phyloP scores from a whole-genome alignment of 805 yeast species.

The Cyberlindnera nakhonratchasimensis region DNA sequence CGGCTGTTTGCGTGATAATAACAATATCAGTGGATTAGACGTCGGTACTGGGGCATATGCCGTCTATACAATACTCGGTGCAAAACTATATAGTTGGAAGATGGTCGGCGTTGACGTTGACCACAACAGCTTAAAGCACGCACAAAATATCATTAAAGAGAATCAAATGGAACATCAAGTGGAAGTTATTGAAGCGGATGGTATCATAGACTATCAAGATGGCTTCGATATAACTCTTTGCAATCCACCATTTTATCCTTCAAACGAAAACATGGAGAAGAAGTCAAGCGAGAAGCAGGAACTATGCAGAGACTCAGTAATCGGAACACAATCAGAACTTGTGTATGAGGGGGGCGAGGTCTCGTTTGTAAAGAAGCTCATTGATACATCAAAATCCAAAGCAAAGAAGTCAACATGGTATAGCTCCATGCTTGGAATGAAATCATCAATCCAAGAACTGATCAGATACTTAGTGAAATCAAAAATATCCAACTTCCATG shows the following conservation, averaged over 20 bases:
- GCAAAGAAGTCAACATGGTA: conserved; percentile 31
- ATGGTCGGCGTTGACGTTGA: conserved; percentile 45
- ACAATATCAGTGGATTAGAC: conserved; percentile 35
- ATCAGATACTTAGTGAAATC: conserved; percentile 5
- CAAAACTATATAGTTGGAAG: conserved; percentile 24
- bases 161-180: conserved; percentile 27
- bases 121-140: conserved; percentile 29
- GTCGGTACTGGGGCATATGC: conserved; percentile 50
- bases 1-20: background rate
- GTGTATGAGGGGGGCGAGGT: conserved; percentile 46
- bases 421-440: conserved; percentile 38
- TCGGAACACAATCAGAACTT: conserved; percentile 37
- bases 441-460: conserved; percentile 14
- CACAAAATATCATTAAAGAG: conserved; percentile 25
- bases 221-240: conserved; percentile 38
- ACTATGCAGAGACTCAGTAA: conserved; percentile 24
- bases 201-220: conserved; percentile 6
- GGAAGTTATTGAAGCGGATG: conserved; percentile 15
- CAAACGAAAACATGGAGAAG: conserved; percentile 31
- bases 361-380: conserved; percentile 35
- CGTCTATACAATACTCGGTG: conserved; percentile 43
- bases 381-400: conserved; percentile 26
- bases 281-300: conserved; percentile 26
- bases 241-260: conserved; percentile 51
- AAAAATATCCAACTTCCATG: conserved; percentile 14